These are phyloP conservation scores for Termitomyces sp. DNA, from an alignment of 768 basidiomycete genomes.

Conservation along the genomic window DNA sequence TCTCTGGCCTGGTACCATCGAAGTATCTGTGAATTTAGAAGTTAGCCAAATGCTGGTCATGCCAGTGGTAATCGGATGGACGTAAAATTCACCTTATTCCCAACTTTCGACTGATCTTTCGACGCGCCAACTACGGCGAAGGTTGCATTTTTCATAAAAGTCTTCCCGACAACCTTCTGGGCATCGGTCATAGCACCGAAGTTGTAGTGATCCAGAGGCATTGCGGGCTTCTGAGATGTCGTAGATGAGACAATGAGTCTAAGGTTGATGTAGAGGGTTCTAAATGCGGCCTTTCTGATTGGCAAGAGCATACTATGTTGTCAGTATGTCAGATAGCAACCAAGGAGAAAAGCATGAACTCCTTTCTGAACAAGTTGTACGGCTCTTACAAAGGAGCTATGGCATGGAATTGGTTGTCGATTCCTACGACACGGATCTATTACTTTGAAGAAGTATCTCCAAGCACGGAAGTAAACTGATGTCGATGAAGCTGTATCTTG, in stretches of 20 bases:
- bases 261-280: not conserved
- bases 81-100: slow-evolving; percentile 51
- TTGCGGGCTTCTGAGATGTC: slow-evolving; percentile 11
- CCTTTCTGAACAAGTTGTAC: not conserved
- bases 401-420: not conserved
- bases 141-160: slow-evolving; percentile 56
- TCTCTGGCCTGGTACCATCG: slow-evolving; percentile 67
- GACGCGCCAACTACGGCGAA: slow-evolving; percentile 84
- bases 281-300: not conserved
- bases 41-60: not conserved
- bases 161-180: slow-evolving; percentile 33
- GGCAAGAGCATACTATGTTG: slow-evolving; percentile 4
- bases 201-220: slow-evolving; percentile 7
- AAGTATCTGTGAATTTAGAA: slow-evolving; percentile 44
- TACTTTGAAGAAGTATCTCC: not conserved
- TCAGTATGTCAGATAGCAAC: slow-evolving; percentile 3
- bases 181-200: slow-evolving; percentile 11
- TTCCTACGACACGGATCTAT: not conserved
- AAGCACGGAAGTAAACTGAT: not conserved
- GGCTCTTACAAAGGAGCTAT: not conserved
- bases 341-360: not conserved
- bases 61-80: not conserved
- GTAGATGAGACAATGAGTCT: not conserved
- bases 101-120: slow-evolving; percentile 71
- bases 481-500: no score